A percentile compares a stretch with the other conserved stretches of the same genome.
phyloP scores from a whole-genome alignment of 495 filamentous ascomycete species.

The Penicillium canescens region DNA sequence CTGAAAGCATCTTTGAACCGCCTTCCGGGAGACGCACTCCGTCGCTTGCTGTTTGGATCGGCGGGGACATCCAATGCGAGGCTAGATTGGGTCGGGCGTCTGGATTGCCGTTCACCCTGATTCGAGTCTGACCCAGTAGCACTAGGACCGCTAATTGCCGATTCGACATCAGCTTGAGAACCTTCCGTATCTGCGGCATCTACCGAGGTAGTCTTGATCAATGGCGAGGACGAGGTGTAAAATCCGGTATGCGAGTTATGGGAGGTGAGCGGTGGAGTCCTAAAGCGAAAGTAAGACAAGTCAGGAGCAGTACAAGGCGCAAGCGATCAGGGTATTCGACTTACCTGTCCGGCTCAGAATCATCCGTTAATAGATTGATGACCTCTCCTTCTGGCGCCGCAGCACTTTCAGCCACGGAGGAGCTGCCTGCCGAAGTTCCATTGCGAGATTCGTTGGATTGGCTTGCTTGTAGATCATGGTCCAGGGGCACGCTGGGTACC shows the following conservation, averaged over 20 bases:
- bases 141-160: conserved; percentile 32
- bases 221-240: conserved; percentile 78
- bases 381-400: conserved; percentile 26
- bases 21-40: conserved; percentile 43
- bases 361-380: conserved; percentile 65
- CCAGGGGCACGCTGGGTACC: conserved; percentile 18
- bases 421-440: conserved; percentile 22
- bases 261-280: conserved; percentile 63
- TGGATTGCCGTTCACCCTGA: conserved; percentile 18
- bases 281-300: conserved; percentile 19
- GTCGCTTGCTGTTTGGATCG: conserved; percentile 33
- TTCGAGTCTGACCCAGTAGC: conserved; percentile 25
- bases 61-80: conserved; percentile 35
- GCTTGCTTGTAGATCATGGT: conserved; percentile 22
- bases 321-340: conserved; percentile 24
- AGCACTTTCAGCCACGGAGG: conserved; percentile 31
- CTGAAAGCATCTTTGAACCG: conserved; percentile 49
- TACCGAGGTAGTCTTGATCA: conserved; percentile 62
- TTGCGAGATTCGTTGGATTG: conserved; percentile 29
- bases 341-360: conserved; percentile 71
- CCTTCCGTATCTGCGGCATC: conserved; percentile 29
- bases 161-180: conserved; percentile 28
- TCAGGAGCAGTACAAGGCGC: conserved; percentile 25
- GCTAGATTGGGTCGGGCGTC: conserved; percentile 23
- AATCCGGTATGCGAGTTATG: conserved; percentile 78